Evolutionary conservation across 108 stramenopile genomes (phyloP), one percentile per base, ranked within the genome.

Genomic region (Phaeodactylum tricornutum): DNA sequence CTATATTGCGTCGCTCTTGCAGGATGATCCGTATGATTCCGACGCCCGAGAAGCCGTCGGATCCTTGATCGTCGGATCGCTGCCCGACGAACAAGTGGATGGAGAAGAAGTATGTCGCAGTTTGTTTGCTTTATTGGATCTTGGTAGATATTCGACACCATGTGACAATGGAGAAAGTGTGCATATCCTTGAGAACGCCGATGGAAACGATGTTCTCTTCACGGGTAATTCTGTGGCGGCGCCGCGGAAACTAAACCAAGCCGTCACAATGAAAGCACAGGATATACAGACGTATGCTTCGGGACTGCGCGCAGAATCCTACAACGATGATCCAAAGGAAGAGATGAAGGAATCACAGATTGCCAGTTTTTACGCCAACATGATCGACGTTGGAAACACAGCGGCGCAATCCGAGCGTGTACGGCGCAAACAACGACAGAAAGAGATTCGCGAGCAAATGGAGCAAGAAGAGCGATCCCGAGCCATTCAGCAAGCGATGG

Each of bases 281-380:
- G 76, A 81, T 39, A 56, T 75, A 1, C 40, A 59, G 43, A 62
- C 75, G 11, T 77, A 69, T 51, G 80, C 73, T 15, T 72, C 67
- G 4, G 80, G 77, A 30, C 47, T 75, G 2, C 26, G 44, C 5
- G 74, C 74, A 4, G 62, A 68, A 55, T 43, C 15, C 24, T 43
- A 47, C 23, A 28, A 54, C 24, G 60, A 43, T n/a, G 29, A 23
- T n/a, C n/a, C n/a, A n/a, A n/a, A n/a, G n/a, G n/a, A n/a, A n/a
- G 65, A 31, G 29, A 57, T 21, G 8, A 48, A 47, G 2, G 29
- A 42, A 21, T 68, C 73, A 2, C 36, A 61, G 31, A 73, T 82
- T 43, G 67, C 68, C 24, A 32, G 55, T 9, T 82, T 78, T 45
- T 78, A 69, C 49, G 81, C 77, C 2, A 82, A 82, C 43, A 75